phyloP scores from a whole-genome alignment of 169 alveolate genomes.

The Cryptosporidium ubiquitum region DNA sequence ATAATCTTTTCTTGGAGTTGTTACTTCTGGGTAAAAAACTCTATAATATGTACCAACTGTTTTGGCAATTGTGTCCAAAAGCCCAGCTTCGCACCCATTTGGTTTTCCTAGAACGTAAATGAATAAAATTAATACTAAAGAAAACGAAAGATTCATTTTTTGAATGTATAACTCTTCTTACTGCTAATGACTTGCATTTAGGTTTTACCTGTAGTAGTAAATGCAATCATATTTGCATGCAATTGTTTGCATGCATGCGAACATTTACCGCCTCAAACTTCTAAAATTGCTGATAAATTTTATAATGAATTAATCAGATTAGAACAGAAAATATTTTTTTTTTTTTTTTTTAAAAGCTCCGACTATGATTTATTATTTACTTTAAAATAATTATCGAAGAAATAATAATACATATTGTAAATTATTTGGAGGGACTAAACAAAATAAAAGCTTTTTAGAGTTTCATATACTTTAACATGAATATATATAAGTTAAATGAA shows the following conservation, averaged over 20 bases:
- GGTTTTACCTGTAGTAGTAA: neutral
- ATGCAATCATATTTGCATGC: constrained; percentile 14
- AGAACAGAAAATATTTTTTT: neutral
- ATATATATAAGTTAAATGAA: too few species aligned
- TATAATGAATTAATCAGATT: neutral
- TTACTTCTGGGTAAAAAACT: constrained; percentile 64
- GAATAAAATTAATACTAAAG: constrained; percentile 11
- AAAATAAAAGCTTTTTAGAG: too few species aligned
- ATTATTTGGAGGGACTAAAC: neutral
- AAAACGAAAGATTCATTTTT: constrained; percentile 49
- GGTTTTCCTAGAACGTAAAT: constrained; percentile 32
- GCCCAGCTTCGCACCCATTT: constrained; percentile 63
- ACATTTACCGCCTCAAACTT: neutral
- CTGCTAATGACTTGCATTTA: neutral
- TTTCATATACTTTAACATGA: too few species aligned
- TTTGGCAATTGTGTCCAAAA: constrained; percentile 24
- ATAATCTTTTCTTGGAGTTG: constrained; percentile 55
- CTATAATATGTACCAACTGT: constrained; percentile 46
- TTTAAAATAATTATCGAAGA: too few species aligned
- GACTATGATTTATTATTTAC: too few species aligned
- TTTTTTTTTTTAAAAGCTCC: too few species aligned
- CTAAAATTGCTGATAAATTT: neutral
- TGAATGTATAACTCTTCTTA: neutral
- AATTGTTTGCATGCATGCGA: constrained; percentile 40
- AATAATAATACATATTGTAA: neutral